These are phyloP conservation scores for Pestalotiopsis fici DNA, from an alignment of 2,329 filamentous ascomycete species.

Conservation along the genomic window DNA sequence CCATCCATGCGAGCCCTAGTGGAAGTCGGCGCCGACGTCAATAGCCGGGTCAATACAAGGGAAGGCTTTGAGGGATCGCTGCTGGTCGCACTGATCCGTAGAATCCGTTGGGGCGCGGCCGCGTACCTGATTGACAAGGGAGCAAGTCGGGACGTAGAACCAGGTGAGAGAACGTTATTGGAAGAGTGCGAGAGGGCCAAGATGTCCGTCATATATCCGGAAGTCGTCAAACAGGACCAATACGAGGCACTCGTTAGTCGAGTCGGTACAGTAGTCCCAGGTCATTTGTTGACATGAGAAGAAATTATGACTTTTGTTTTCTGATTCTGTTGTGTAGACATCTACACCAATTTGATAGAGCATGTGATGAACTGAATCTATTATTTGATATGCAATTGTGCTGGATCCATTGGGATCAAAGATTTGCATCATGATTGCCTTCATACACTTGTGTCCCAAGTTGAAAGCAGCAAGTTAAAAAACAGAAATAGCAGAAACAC, in stretches of 20 bases:
- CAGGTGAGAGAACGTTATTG: neutral
- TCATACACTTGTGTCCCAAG: no score
- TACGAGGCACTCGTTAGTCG: neutral
- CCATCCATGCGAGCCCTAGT: neutral
- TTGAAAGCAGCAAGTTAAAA: no score
- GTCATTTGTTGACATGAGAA: no score
- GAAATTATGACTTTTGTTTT: no score
- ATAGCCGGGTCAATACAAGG: neutral
- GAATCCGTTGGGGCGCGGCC: neutral
- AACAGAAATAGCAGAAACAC: no score
- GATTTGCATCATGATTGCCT: no score
- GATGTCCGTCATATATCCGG: slow-evolving; percentile 1
- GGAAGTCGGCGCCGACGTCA: neutral
- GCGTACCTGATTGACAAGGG: neutral
- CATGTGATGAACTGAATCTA: no score
- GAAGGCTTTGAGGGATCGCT: neutral
- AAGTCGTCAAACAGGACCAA: neutral
- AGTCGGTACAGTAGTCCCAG: neutral
- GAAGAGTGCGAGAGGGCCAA: slow-evolving; percentile 1
- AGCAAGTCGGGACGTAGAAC: neutral
- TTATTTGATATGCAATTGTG: no score
- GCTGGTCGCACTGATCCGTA: neutral
- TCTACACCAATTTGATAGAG: no score
- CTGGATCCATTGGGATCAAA: no score
- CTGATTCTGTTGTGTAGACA: no score